These are phyloP conservation scores for Colletotrichum plurivorum DNA, from an alignment of 2,329 filamentous ascomycete species.

Conservation along the genomic window DNA sequence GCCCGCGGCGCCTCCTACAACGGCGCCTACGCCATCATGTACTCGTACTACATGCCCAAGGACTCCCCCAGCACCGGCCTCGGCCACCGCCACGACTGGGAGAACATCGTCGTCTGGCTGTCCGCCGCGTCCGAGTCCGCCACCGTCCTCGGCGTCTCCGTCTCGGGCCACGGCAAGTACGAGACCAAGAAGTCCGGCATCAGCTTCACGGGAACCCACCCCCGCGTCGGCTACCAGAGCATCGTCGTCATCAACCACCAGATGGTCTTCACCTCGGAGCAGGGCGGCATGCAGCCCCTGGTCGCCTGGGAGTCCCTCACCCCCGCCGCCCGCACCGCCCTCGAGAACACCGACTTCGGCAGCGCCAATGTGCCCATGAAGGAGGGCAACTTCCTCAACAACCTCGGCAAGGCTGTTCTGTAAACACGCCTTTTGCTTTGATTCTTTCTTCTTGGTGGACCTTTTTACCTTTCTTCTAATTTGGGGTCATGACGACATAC, in stretches of 20 bases:
- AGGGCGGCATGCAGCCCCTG: slow-evolving; percentile 55
- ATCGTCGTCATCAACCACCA: slow-evolving; percentile 52
- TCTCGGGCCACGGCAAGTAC: slow-evolving; percentile 51
- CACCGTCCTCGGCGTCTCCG: slow-evolving; percentile 48
- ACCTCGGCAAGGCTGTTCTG: slow-evolving; percentile 38
- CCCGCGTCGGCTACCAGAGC: slow-evolving; percentile 50
- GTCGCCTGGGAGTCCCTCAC: slow-evolving; percentile 57
- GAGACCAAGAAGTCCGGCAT: slow-evolving; percentile 44
- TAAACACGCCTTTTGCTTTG: neutral
- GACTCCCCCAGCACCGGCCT: slow-evolving; percentile 53
- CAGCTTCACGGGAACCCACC: slow-evolving; percentile 45
- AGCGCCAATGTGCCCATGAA: slow-evolving; percentile 56
- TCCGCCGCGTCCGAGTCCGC: slow-evolving; percentile 45
- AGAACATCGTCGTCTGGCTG: slow-evolving; percentile 52
- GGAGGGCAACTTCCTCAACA: slow-evolving; percentile 37
- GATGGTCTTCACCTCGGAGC: slow-evolving; percentile 50
- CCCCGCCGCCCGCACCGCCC: slow-evolving; percentile 49
- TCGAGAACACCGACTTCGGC: slow-evolving; percentile 56
- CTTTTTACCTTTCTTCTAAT: no score
- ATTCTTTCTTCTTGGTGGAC: no score
- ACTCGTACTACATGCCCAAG: slow-evolving; percentile 58
- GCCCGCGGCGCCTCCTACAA: slow-evolving; percentile 46
- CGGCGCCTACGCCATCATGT: slow-evolving; percentile 50
- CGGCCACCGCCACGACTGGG: slow-evolving; percentile 56
- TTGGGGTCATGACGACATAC: neutral